Conservation (phyloP, 352 stramenopile species). For the Globisporangium megalacanthum region DNA sequence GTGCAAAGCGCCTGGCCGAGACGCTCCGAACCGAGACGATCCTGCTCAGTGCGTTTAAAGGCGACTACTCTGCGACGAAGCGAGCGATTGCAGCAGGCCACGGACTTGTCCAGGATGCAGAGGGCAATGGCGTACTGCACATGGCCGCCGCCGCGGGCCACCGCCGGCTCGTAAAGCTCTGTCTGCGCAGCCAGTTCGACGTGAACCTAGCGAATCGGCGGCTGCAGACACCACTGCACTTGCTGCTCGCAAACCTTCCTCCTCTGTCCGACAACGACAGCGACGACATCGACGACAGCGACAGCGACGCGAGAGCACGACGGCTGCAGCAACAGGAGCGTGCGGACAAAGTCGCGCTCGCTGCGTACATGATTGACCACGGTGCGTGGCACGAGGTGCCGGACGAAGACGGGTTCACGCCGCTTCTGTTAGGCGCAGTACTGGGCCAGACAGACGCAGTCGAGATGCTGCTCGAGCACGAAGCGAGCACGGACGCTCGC, state of each 20-base stretch:
- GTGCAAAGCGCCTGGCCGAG: slow-evolving; percentile 30
- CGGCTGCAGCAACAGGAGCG: slow-evolving; percentile 11
- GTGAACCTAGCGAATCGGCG: slow-evolving; percentile 58
- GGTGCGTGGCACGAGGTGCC: slow-evolving; percentile 73
- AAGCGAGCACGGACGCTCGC: slow-evolving; percentile 44
- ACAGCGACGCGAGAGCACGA: slow-evolving; percentile 3
- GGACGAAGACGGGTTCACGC: slow-evolving; percentile 59
- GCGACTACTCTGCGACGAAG: slow-evolving; percentile 68
- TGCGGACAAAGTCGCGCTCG: slow-evolving; percentile 43
- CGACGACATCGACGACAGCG: background rate
- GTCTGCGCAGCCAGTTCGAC: slow-evolving; percentile 65
- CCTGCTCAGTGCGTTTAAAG: slow-evolving; percentile 62
- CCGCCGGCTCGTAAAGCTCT: slow-evolving; percentile 81
- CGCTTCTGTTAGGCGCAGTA: slow-evolving; percentile 47
- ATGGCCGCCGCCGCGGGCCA: slow-evolving; percentile 53
- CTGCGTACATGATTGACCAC: slow-evolving; percentile 84
- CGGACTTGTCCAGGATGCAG: slow-evolving; percentile 42
- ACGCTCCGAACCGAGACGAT: slow-evolving; percentile 46
- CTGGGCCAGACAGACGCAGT: slow-evolving; percentile 58
- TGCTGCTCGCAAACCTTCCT: slow-evolving; percentile 60
- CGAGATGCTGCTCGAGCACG: slow-evolving; percentile 65
- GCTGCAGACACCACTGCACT: slow-evolving; percentile 62
- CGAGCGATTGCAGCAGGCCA: slow-evolving; percentile 42
- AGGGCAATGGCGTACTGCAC: slow-evolving; percentile 72
- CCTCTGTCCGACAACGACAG: background rate